Evolutionary conservation across 495 filamentous ascomycete genomes (phyloP).

Genomic region (Penicillium pancosmium): DNA sequence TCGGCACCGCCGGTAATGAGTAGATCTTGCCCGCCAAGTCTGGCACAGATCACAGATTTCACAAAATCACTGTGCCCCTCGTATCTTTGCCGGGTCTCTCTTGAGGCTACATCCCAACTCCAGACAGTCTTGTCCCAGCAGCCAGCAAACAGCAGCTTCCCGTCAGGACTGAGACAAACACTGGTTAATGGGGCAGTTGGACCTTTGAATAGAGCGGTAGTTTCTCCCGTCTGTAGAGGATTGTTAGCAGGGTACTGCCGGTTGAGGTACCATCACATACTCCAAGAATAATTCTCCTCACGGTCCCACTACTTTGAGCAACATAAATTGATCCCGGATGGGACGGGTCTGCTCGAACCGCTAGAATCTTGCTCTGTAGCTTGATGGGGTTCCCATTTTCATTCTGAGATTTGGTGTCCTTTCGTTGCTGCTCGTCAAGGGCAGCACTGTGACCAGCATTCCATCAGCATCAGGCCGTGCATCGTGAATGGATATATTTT

Average conservation of each 20-base stretch:
- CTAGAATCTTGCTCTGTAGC: conserved; percentile 84
- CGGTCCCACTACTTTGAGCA: conserved; percentile 79
- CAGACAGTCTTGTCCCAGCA: conserved; percentile 93
- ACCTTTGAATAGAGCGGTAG: conserved; percentile 63
- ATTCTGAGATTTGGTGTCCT: conserved; percentile 79
- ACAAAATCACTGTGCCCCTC: conserved; percentile 90
- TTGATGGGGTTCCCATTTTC: conserved; percentile 78
- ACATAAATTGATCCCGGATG: conserved; percentile 67
- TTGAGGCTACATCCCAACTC: conserved; percentile 71
- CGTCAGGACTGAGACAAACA: conserved; percentile 66
- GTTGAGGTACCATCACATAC: conserved; percentile 58
- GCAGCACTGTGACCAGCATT: conserved; percentile 56
- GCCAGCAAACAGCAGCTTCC: conserved; percentile 73
- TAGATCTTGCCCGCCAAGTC: conserved; percentile 58
- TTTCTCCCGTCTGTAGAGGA: conserved; percentile 44
- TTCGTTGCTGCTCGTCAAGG: conserved; percentile 69
- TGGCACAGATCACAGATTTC: conserved; percentile 64
- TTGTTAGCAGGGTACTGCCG: neutral
- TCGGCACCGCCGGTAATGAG: conserved; percentile 89
- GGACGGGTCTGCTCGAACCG: conserved; percentile 68
- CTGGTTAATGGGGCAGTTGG: conserved; percentile 79
- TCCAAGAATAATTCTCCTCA: conserved; percentile 71
- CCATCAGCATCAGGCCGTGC: neutral
- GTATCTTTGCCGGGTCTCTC: conserved; percentile 57
- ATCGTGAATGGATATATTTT: neutral